Evolutionary conservation across 2,329 filamentous ascomycete genomes (phyloP), one percentile per base, ranked within the genome.

Genomic region (Thelonectria rubi): DNA sequence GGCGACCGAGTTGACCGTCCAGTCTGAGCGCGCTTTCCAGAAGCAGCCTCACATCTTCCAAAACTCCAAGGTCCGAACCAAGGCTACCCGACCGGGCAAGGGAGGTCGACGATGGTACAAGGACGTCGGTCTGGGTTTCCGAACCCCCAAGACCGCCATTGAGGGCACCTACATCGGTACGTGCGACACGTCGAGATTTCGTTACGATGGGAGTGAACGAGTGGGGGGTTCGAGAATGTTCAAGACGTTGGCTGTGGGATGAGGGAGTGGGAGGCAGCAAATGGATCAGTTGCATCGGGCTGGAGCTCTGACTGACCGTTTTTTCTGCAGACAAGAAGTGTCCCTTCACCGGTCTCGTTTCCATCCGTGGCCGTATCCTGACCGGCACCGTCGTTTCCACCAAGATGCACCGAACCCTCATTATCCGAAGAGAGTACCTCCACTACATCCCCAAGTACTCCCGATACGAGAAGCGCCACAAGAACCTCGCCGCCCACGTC

Each of bases 11-110:
- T 88, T 97, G 86, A 97, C 93, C 83, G 95, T 99, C 84, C 95
- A 99, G 91, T 96, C 93, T 82, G 95, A 99, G 91, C 94, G 95
- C 87, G 95, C 95, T 88, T 99, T 92, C 92, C 95, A 98, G 86
- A 99, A 99, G 91, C 94, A 99, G 89, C 95, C 95, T 83, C 95
- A 99, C 86, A 97, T 99, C 88, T 99, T 98, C 92, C 89, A 92
- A 79, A 97, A 98, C 91, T 87, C 91, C 81, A 99, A 99, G 91
- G 85, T 86, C 82, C 93, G 93, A 88, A 84, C 89, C 80, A 90
- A 91, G 84, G 92, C 91, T 81, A 85, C 86, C 82, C 90, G 90
- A 81, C 91, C 91, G 76, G 93, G 93, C 82, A 96, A 97, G 90
- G 91, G 88, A 82, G 93, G 92, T 77, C 91, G 92, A 84, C 90